Evolutionary conservation across 148 eudicot genomes (phyloP).

Genomic region (Agrostemma githago): DNA sequence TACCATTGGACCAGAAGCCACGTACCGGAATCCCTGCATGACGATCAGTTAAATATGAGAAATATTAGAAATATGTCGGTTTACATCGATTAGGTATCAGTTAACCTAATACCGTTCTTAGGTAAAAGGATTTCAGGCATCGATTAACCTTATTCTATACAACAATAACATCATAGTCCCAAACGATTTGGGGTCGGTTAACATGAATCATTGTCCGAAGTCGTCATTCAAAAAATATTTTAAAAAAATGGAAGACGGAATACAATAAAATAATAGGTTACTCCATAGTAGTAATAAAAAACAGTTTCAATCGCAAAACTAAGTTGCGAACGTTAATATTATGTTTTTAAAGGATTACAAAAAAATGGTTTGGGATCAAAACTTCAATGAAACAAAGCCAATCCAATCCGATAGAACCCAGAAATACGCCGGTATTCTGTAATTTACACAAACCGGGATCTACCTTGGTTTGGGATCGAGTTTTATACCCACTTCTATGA

Average conservation of each 20-base stretch:
- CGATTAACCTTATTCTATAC: too few species aligned
- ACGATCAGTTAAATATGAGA: slow-evolving; percentile 14
- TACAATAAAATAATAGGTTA: too few species aligned
- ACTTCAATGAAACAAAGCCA: neutral
- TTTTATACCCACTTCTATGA: neutral
- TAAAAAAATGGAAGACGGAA: too few species aligned
- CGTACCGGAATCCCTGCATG: slow-evolving; percentile 86
- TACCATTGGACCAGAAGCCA: slow-evolving; percentile 97
- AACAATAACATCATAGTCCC: too few species aligned
- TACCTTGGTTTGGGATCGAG: neutral
- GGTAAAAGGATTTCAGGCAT: neutral
- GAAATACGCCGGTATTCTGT: neutral
- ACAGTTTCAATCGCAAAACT: too few species aligned
- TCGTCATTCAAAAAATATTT: too few species aligned
- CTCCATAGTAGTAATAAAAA: too few species aligned
- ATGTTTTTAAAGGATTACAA: too few species aligned
- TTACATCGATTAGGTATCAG: neutral
- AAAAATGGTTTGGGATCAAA: neutral
- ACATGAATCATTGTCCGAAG: too few species aligned
- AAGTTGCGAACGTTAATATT: too few species aligned
- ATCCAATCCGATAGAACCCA: neutral
- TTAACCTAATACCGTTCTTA: neutral
- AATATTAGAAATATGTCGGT: neutral
- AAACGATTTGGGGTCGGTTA: too few species aligned
- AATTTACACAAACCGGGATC: neutral